These are phyloP conservation scores for Vaccinium darrowii DNA, from an alignment of 148 eudicot species.

Conservation along the genomic window DNA sequence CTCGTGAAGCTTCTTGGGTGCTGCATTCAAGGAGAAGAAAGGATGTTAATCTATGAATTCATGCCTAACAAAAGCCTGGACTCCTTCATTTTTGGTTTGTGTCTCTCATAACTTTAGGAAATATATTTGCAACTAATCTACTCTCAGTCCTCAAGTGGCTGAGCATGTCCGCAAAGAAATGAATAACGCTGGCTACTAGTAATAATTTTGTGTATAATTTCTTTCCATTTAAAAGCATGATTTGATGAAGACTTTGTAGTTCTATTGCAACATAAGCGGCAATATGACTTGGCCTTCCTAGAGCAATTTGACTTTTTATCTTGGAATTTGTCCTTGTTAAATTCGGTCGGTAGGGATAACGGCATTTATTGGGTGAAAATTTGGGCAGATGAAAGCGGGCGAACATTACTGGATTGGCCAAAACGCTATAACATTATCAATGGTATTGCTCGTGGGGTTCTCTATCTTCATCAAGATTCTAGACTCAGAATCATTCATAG, in stretches of 20 bases:
- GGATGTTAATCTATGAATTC: constrained; percentile 17
- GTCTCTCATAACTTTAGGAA: not conserved
- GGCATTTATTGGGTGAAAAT: not conserved
- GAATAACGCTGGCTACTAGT: not conserved
- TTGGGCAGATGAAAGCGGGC: not conserved
- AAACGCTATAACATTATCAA: constrained; percentile 18
- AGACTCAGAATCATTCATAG: not conserved
- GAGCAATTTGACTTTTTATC: not conserved
- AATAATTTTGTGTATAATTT: not conserved
- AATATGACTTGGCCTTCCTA: not conserved
- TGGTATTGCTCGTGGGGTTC: constrained; percentile 22
- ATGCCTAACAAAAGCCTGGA: no score
- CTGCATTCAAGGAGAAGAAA: constrained; percentile 22
- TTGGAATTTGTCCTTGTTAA: not conserved
- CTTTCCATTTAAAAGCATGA: not conserved
- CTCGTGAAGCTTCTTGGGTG: constrained; percentile 28
- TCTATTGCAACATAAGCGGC: not conserved
- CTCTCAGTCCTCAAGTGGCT: not conserved
- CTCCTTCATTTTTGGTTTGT: constrained; percentile 18
- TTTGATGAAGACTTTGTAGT: not conserved
- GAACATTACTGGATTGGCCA: constrained; percentile 12
- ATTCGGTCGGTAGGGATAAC: not conserved
- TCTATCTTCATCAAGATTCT: constrained; percentile 27
- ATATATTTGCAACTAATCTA: not conserved
- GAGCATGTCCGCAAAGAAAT: not conserved